A percentile compares a stretch with the other conserved stretches of the same genome.
Conservation (phyloP, 305 asterid genomes). For the Solanum hybrid region DNA sequence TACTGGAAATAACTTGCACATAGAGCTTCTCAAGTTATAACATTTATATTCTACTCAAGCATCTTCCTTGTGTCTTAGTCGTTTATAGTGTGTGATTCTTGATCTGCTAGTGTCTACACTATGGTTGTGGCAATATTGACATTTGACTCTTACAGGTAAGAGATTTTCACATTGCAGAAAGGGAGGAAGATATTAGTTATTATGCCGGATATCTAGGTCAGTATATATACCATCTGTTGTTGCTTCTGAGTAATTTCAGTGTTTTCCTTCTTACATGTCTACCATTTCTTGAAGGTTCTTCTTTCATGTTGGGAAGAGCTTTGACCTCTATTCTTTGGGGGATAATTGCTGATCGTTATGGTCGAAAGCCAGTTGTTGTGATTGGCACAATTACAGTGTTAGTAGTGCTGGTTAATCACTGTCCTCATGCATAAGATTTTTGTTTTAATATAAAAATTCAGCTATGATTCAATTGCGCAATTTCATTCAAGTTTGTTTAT, state of each 20-base stretch:
- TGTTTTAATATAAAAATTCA: not conserved
- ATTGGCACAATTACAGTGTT: slow-evolving; percentile 55
- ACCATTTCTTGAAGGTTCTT: slow-evolving; percentile 40
- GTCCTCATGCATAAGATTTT: not conserved
- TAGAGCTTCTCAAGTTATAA: not conserved
- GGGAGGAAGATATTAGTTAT: slow-evolving; percentile 66
- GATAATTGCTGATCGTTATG: slow-evolving; percentile 62
- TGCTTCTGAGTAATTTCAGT: not conserved
- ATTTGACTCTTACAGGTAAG: slow-evolving; percentile 26
- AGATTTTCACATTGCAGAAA: slow-evolving; percentile 56
- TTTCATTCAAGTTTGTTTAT: not conserved
- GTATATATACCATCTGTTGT: slow-evolving; percentile 11
- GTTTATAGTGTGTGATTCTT: not conserved
- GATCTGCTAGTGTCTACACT: slow-evolving; percentile 26
- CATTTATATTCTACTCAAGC: not conserved
- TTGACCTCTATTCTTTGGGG: slow-evolving; percentile 84
- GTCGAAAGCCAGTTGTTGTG: slow-evolving; percentile 63
- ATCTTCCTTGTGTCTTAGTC: not conserved
- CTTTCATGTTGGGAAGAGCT: slow-evolving; percentile 81
- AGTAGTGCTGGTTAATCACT: slow-evolving; percentile 13
- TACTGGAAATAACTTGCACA: not conserved
- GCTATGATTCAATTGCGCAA: not conserved
- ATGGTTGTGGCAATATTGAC: slow-evolving; percentile 21
- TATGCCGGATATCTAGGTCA: slow-evolving; percentile 73
- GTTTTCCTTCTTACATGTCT: not conserved